Evolutionary conservation across 208 protist species (phyloP).

Genomic region (Trichomonas vaginalis): DNA sequence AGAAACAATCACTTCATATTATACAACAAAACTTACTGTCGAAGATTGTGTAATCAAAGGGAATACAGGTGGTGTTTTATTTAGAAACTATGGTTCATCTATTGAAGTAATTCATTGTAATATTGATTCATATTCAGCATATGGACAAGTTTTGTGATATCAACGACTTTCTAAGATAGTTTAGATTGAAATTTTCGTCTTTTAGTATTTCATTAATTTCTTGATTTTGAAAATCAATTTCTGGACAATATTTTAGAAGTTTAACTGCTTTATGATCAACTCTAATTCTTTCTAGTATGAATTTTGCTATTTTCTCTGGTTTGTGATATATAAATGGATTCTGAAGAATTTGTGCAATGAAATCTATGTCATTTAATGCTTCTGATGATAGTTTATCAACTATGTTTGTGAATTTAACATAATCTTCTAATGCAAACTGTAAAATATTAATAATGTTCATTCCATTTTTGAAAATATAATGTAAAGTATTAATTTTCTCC

Average conservation of each 20-base stretch:
- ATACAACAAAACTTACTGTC: background rate
- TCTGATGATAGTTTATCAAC: background rate
- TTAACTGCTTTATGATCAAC: background rate
- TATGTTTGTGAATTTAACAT: background rate
- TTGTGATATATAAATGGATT: background rate
- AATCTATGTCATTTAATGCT: background rate
- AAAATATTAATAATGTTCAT: background rate
- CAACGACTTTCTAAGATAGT: background rate
- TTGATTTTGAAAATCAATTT: background rate
- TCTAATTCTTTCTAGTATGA: background rate
- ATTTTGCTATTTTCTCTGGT: background rate
- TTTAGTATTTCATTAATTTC: background rate
- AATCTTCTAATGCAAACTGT: background rate
- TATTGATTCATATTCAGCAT: background rate
- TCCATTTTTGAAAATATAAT: background rate
- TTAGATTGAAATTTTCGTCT: background rate
- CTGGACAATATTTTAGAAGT: background rate
- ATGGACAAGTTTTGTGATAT: background rate
- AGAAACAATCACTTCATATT: background rate
- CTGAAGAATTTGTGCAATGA: background rate
- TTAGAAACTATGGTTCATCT: background rate
- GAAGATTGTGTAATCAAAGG: no score
- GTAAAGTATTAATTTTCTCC: background rate
- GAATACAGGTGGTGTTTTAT: no score
- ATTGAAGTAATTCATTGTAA: background rate